Conservation (phyloP, 2,329 filamentous ascomycete species). For the Botryotinia narcissicola region DNA sequence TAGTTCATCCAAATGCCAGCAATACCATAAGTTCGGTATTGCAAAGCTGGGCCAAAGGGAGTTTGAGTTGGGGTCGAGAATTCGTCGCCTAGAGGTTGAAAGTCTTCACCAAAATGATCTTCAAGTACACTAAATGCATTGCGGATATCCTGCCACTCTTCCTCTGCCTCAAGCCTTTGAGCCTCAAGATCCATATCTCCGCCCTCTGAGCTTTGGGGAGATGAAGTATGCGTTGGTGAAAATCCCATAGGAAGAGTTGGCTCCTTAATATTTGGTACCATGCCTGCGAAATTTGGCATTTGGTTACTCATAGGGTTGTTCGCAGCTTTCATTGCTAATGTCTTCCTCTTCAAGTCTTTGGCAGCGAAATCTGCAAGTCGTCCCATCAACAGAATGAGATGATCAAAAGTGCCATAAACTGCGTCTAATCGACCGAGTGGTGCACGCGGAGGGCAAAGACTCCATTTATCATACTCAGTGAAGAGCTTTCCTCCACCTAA, state of each 20-base stretch:
- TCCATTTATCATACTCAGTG: constrained; percentile 75
- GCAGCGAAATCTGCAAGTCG: constrained; percentile 76
- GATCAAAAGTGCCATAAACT: constrained; percentile 83
- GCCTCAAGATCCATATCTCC: constrained; percentile 33
- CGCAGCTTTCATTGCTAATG: constrained; percentile 60
- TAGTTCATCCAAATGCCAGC: constrained; percentile 85
- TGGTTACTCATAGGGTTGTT: constrained; percentile 35
- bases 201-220: constrained; percentile 28
- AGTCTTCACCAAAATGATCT: constrained; percentile 67
- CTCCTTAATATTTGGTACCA: constrained; percentile 34
- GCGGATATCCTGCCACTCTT: constrained; percentile 75
- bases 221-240: constrained; percentile 23
- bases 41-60: constrained; percentile 77
- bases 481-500: constrained; percentile 81
- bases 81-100: constrained; percentile 71
- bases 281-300: constrained; percentile 36
- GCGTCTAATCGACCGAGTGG: constrained; percentile 74
- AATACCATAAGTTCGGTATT: constrained; percentile 85
- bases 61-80: constrained; percentile 60
- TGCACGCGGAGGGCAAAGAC: constrained; percentile 82
- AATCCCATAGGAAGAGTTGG: constrained; percentile 38
- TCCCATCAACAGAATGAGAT: constrained; percentile 77
- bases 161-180: constrained; percentile 32
- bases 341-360: constrained; percentile 75
- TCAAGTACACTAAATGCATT: constrained; percentile 67